phyloP scores from a whole-genome alignment of 73 alveolate genomes.

The Stentor roeselii region DNA sequence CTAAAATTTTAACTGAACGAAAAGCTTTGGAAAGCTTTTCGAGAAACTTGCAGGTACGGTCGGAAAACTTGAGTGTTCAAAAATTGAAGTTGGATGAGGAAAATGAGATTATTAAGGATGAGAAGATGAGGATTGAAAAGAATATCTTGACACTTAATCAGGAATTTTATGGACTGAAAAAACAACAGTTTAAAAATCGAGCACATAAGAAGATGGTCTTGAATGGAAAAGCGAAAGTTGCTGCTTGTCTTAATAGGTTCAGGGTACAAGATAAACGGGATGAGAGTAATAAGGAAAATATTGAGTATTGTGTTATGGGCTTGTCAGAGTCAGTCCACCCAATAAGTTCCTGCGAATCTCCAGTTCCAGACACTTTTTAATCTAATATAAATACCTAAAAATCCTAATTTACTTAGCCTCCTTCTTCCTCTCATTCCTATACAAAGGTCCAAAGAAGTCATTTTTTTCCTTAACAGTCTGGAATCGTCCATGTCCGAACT shows the following conservation, averaged over 20 bases:
- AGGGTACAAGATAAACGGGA: background rate
- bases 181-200: too few relatives aligned
- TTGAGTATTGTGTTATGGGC: background rate
- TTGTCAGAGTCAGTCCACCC: background rate
- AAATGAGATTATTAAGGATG: background rate
- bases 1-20: too few relatives aligned
- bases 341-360: background rate
- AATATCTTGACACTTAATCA: background rate
- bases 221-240: background rate
- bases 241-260: background rate
- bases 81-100: background rate
- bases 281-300: background rate
- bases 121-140: too few relatives aligned
- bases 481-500: conserved; percentile 99
- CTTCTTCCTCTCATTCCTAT: conserved; percentile 41
- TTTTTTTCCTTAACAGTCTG: conserved; percentile 98
- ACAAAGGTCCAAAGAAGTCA: conserved; percentile 94
- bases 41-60: background rate
- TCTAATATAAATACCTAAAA: background rate
- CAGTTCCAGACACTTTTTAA: background rate
- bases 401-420: conserved; percentile 19
- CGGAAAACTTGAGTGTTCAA: background rate
- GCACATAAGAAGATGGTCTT: background rate
- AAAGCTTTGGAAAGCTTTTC: background rate
- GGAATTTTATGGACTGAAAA: background rate